Percentiles rank a stretch among this genome's conserved stretches.
Conservation (phyloP, 768 basidiomycete species). For the Polyporus arcularius region DNA sequence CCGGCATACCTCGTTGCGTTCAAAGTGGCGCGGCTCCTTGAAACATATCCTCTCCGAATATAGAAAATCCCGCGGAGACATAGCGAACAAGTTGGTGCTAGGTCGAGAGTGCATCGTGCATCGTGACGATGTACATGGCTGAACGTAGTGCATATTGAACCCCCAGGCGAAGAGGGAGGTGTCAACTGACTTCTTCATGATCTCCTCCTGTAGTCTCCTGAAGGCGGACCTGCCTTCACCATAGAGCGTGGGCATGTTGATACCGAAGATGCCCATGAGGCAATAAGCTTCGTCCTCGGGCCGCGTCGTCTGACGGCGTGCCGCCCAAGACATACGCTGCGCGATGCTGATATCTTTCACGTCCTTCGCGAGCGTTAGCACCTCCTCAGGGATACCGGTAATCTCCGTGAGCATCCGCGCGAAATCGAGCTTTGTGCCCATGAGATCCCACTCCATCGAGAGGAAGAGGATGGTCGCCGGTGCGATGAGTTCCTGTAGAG, state of each 20-base stretch:
- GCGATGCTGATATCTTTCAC: not conserved
- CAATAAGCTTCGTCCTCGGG: constrained; percentile 2
- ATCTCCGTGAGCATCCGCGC: too few relatives aligned
- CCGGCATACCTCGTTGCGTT: too few relatives aligned
- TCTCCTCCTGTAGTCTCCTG: not conserved
- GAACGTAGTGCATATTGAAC: too few relatives aligned
- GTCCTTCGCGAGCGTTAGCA: not conserved
- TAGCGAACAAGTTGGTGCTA: too few relatives aligned
- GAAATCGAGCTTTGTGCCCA: constrained; percentile 8
- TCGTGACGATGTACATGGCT: too few relatives aligned
- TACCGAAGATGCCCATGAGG: constrained; percentile 1
- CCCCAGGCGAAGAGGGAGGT: not conserved
- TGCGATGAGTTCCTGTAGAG: not conserved
- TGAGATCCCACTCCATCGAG: not conserved
- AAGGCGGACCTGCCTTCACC: not conserved
- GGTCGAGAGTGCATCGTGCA: too few relatives aligned
- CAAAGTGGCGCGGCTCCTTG: too few relatives aligned
- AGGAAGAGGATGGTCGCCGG: not conserved
- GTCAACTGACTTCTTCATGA: not conserved
- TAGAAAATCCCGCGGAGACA: too few relatives aligned
- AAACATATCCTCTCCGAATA: too few relatives aligned
- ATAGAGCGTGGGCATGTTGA: not conserved
- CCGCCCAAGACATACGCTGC: constrained; percentile 1
- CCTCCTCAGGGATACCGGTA: not conserved
- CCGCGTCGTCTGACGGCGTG: not conserved